Percentiles rank a stretch among this genome's conserved stretches.
phyloP scores from a whole-genome alignment of 306 rosid species.

The Rosa multiflora region DNA sequence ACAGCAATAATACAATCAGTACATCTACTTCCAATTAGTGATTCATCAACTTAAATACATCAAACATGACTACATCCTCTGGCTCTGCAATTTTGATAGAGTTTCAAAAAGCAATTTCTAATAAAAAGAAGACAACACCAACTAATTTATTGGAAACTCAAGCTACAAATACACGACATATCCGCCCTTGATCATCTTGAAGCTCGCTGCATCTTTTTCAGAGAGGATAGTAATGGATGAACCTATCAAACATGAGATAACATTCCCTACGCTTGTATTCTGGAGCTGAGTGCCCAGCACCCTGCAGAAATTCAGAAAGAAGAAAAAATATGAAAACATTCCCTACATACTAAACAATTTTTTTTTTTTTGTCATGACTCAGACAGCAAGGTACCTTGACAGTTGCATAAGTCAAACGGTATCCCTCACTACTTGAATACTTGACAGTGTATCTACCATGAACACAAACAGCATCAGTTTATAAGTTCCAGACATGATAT shows the following conservation, averaged over 20 bases:
- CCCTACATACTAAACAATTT: neutral
- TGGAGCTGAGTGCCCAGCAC: slow-evolving; percentile 23
- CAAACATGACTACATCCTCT: neutral
- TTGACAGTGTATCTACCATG: slow-evolving; percentile 18
- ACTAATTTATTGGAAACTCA: neutral
- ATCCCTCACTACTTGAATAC: slow-evolving; percentile 14
- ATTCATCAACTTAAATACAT: neutral
- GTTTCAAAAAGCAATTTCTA: neutral
- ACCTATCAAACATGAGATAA: slow-evolving; percentile 20
- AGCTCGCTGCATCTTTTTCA: neutral
- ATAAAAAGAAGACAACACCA: neutral
- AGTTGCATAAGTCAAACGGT: slow-evolving; percentile 29
- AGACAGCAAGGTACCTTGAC: slow-evolving; percentile 15
- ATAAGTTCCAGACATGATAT: neutral
- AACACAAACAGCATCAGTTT: neutral
- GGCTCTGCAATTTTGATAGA: neutral
- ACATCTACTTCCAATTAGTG: neutral
- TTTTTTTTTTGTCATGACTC: neutral
- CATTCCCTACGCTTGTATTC: slow-evolving; percentile 32
- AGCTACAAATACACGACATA: neutral
- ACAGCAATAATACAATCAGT: neutral
- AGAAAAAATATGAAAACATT: neutral
- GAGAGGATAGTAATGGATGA: slow-evolving; percentile 22
- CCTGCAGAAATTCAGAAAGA: slow-evolving; percentile 11
- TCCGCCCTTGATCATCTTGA: neutral